Conservation (phyloP, 2,329 filamentous ascomycete species). For the Ceratocystis destructans region DNA sequence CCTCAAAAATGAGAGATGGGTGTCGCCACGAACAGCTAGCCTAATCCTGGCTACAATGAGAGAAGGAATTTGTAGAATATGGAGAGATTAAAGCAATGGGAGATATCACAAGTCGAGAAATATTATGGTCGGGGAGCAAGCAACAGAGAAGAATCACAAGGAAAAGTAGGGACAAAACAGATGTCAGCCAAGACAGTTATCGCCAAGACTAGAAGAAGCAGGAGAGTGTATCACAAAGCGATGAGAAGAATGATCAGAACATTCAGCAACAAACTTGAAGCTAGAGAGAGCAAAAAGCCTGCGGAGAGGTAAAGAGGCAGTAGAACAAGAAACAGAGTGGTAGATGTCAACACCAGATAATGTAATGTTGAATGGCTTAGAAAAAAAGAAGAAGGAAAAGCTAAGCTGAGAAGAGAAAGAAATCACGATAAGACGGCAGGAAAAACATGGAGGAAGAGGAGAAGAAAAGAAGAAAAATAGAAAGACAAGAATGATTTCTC, state of each 20-base stretch:
- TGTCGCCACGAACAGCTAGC: neutral
- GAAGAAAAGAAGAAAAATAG: slow-evolving; percentile 10
- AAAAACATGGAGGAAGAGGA: slow-evolving; percentile 8
- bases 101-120: neutral
- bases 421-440: neutral
- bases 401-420: neutral
- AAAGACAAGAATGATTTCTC: slow-evolving; percentile 19
- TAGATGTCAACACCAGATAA: neutral
- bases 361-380: neutral
- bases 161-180: neutral
- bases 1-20: neutral
- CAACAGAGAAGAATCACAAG: neutral
- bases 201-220: neutral
- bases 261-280: neutral
- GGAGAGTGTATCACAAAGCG: neutral
- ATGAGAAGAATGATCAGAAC: neutral
- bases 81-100: neutral
- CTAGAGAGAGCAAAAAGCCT: neutral
- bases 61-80: neutral
- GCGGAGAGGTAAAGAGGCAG: neutral
- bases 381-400: slow-evolving; percentile 4
- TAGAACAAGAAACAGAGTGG: neutral
- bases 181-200: neutral
- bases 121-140: neutral
- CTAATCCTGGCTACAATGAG: neutral